These are phyloP conservation scores for Capsella bursapastoris DNA, from an alignment of 345 rosid species.

Conservation along the genomic window DNA sequence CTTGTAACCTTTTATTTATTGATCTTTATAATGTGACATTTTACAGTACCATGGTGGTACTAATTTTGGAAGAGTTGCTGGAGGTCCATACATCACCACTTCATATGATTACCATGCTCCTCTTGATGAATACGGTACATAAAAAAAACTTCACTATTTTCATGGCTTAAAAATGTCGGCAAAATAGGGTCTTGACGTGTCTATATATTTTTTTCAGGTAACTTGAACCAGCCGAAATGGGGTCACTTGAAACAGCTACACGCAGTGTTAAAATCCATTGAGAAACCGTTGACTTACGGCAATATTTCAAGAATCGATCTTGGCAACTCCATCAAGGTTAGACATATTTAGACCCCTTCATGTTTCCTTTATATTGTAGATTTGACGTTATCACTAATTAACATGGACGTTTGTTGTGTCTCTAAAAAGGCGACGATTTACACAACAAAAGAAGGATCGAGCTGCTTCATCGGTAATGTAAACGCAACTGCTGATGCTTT, in stretches of 20 bases:
- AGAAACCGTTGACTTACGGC: slow-evolving; percentile 61
- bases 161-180: background rate
- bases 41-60: slow-evolving; percentile 76
- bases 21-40: background rate
- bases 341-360: background rate
- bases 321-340: slow-evolving; percentile 52
- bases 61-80: slow-evolving; percentile 62
- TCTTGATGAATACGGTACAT: slow-evolving; percentile 59
- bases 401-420: background rate
- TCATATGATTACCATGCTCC: slow-evolving; percentile 70
- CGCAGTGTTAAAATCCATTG: slow-evolving; percentile 54
- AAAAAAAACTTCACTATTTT: background rate
- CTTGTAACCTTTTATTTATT: background rate
- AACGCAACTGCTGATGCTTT: slow-evolving; percentile 50
- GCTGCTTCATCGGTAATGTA: slow-evolving; percentile 64
- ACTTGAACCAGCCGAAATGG: slow-evolving; percentile 76
- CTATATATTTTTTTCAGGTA: slow-evolving; percentile 44
- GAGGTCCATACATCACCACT: slow-evolving; percentile 74
- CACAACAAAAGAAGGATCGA: slow-evolving; percentile 44
- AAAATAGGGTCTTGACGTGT: background rate
- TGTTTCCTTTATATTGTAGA: background rate
- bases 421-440: slow-evolving; percentile 54
- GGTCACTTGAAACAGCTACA: slow-evolving; percentile 83
- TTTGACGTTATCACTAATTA: background rate
- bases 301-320: slow-evolving; percentile 45